Percentiles rank a stretch among this genome's conserved stretches.
These are phyloP conservation scores for Suhomyces kilbournensis DNA, from an alignment of 805 yeast genomes.

Conservation along the genomic window DNA sequence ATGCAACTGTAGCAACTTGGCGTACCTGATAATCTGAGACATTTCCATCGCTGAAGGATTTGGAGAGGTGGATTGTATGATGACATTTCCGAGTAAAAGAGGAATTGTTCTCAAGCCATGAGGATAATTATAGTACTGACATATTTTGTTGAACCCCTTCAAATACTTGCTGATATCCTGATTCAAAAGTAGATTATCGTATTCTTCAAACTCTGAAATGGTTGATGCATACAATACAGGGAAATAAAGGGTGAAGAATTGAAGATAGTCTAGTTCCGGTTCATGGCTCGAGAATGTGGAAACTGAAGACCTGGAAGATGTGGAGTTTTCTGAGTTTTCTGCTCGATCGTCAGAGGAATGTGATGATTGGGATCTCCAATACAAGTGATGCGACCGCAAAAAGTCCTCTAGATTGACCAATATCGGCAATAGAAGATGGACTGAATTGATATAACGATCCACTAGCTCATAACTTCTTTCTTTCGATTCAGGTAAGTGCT, in stretches of 20 bases:
- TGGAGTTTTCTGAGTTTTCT: not conserved
- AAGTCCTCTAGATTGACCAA: conserved; percentile 46
- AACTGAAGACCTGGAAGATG: conserved; percentile 5
- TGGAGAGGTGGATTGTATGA: conserved; percentile 51
- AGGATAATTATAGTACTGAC: conserved; percentile 50
- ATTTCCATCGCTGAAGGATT: conserved; percentile 56
- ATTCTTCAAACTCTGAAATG: conserved; percentile 58
- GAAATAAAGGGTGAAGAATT: conserved; percentile 48
- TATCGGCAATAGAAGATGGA: conserved; percentile 55
- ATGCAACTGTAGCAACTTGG: conserved; percentile 54
- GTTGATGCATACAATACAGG: conserved; percentile 58
- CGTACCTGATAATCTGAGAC: conserved; percentile 54
- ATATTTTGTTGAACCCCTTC: conserved; percentile 48
- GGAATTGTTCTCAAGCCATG: conserved; percentile 43
- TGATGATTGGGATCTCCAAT: conserved; percentile 36
- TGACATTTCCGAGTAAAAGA: conserved; percentile 46
- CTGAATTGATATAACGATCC: conserved; percentile 48
- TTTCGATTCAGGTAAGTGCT: conserved; percentile 42
- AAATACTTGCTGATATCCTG: conserved; percentile 50
- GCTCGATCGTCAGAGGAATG: conserved; percentile 9
- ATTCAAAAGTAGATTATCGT: conserved; percentile 43
- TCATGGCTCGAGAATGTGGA: not conserved
- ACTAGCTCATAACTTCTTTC: conserved; percentile 47
- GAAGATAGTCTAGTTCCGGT: conserved; percentile 31
- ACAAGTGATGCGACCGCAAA: conserved; percentile 43